Evolutionary conservation across 768 basidiomycete species (phyloP).

Genomic region (Hirschioporus abietinus): DNA sequence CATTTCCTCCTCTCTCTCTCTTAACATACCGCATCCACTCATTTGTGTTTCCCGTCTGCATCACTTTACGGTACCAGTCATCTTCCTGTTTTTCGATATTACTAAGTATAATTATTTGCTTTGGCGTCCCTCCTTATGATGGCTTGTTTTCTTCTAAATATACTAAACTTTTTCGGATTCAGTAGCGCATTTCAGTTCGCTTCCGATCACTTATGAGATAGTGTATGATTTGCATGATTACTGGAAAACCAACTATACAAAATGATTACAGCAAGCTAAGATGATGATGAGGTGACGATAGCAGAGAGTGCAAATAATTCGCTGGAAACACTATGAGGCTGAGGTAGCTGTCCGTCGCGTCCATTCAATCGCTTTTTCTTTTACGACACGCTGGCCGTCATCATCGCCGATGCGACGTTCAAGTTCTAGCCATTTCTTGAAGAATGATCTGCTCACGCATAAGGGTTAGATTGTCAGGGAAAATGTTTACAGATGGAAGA

Average conservation of each 20-base stretch:
- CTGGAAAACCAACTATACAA: neutral
- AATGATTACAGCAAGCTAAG: neutral
- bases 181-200: neutral
- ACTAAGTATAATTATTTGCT: constrained; percentile 1
- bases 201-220: neutral
- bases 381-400: constrained; percentile 73
- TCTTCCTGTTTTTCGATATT: neutral
- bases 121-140: neutral
- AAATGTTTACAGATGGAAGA: constrained; percentile 1
- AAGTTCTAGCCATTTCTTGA: constrained; percentile 95
- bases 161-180: neutral
- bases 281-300: neutral
- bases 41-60: constrained; percentile 1
- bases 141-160: constrained; percentile 1
- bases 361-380: constrained; percentile 90
- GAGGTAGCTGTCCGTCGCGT: constrained; percentile 53
- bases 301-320: neutral
- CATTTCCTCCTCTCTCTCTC: constrained; percentile 2
- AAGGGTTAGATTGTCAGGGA: constrained; percentile 11
- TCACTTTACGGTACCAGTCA: neutral
- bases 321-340: constrained; percentile 28
- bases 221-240: neutral
- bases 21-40: constrained; percentile 1
- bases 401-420: constrained; percentile 87
- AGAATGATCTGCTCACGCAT: constrained; percentile 60